Evolutionary conservation across 2,329 filamentous ascomycete species (phyloP).

Genomic region (Malbranchea cinnamomea): DNA sequence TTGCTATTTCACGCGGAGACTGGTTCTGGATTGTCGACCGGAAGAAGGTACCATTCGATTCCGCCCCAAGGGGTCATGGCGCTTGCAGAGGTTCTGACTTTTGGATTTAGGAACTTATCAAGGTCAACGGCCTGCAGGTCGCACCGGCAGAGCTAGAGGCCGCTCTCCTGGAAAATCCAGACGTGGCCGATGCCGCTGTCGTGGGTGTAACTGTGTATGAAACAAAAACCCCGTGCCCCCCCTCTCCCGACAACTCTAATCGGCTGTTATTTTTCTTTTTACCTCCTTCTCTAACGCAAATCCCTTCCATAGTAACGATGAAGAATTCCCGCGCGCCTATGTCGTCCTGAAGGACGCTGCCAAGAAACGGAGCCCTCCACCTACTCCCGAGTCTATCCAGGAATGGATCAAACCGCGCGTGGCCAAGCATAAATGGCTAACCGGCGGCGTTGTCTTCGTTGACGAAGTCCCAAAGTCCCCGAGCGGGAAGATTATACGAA

Average conservation of each 20-base stretch:
- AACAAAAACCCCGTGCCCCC: neutral
- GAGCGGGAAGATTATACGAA: conserved; percentile 33
- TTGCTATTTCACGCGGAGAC: conserved; percentile 59
- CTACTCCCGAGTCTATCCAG: conserved; percentile 32
- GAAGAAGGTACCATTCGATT: conserved; percentile 29
- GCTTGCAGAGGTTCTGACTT: too few relatives aligned
- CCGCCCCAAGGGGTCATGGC: neutral
- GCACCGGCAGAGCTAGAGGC: conserved; percentile 52
- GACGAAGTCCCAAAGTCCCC: conserved; percentile 32
- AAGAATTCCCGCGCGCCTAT: conserved; percentile 54
- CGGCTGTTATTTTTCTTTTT: neutral
- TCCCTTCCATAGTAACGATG: conserved; percentile 31
- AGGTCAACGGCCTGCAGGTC: conserved; percentile 59
- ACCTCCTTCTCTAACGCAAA: neutral
- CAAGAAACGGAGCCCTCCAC: conserved; percentile 26
- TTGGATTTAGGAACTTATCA: conserved; percentile 45
- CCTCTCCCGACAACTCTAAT: neutral
- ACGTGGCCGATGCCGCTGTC: conserved; percentile 45
- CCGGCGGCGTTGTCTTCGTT: conserved; percentile 31
- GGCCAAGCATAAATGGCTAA: conserved; percentile 29
- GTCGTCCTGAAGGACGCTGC: conserved; percentile 35
- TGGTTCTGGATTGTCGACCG: conserved; percentile 86
- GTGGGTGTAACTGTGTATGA: conserved; percentile 43
- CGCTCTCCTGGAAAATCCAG: conserved; percentile 32
- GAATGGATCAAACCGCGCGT: conserved; percentile 28